Evolutionary conservation across 106 monocot genomes (phyloP).

Genomic region (Dactylorhiza incarnata): DNA sequence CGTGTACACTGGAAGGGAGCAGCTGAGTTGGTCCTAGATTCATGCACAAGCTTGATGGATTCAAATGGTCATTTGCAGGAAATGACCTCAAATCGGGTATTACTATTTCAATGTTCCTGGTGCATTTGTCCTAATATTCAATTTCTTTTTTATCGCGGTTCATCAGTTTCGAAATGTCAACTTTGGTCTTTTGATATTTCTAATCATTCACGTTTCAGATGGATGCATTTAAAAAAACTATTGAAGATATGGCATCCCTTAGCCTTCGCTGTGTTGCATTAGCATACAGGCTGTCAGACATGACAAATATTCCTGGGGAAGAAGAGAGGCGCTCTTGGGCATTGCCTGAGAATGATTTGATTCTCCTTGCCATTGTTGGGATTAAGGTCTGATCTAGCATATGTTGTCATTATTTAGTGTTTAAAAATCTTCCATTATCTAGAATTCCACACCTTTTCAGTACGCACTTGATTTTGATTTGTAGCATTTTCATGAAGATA

Average conservation of each 20-base stretch:
- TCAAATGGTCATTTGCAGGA: slow-evolving; percentile 39
- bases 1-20: slow-evolving; percentile 98
- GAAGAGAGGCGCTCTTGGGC: slow-evolving; percentile 50
- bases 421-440: no score
- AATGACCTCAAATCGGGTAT: slow-evolving; percentile 53
- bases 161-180: neutral
- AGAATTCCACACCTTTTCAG: no score
- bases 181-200: neutral
- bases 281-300: slow-evolving; percentile 53
- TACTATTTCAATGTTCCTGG: neutral
- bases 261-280: slow-evolving; percentile 91
- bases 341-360: slow-evolving; percentile 76
- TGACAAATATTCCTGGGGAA: slow-evolving; percentile 52
- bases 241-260: slow-evolving; percentile 73
- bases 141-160: neutral
- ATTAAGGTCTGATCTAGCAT: slow-evolving; percentile 58
- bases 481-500: neutral
- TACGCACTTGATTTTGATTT: no score
- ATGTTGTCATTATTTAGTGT: neutral
- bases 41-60: slow-evolving; percentile 73
- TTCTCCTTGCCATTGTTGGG: slow-evolving; percentile 74
- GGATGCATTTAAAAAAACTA: slow-evolving; percentile 58
- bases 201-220: slow-evolving; percentile 27
- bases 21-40: slow-evolving; percentile 80
- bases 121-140: neutral